phyloP scores from a whole-genome alignment of 192 early-diverging fungal genomes.

The Coemansia sp. region DNA sequence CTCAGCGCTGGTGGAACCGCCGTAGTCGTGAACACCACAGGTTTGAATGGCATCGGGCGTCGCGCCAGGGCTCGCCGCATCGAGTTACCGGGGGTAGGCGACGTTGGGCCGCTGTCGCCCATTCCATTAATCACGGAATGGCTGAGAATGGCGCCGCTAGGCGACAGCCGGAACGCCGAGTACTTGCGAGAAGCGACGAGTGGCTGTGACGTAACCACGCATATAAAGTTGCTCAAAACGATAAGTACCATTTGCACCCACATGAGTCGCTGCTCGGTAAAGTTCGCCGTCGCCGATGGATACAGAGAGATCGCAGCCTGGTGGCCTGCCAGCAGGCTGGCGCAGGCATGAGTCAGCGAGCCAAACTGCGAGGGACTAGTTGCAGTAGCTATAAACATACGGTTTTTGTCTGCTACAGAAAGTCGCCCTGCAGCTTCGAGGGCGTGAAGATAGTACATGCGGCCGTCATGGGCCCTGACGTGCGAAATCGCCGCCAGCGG shows the following conservation, averaged over 20 bases:
- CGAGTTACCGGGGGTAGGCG: neutral
- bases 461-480: conserved; percentile 27
- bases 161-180: conserved; percentile 26
- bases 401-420: conserved; percentile 27
- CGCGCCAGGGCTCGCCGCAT: conserved; percentile 16
- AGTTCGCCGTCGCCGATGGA: conserved; percentile 11
- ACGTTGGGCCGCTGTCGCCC: neutral
- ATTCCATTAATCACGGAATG: conserved; percentile 2
- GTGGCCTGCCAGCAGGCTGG: conserved; percentile 30
- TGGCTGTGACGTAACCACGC: conserved; percentile 29
- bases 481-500: conserved; percentile 5
- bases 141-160: conserved; percentile 7
- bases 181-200: conserved; percentile 30
- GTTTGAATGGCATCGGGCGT: conserved; percentile 43
- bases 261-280: conserved; percentile 34
- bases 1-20: conserved; percentile 26
- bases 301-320: conserved; percentile 16
- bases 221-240: conserved; percentile 40
- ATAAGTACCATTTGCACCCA: conserved; percentile 49
- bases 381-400: conserved; percentile 2
- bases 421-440: conserved; percentile 39
- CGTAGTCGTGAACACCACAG: conserved; percentile 15
- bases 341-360: conserved; percentile 33
- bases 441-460: conserved; percentile 37
- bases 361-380: conserved; percentile 1